Evolutionary conservation across 2,329 filamentous ascomycete genomes (phyloP), one percentile per base, ranked within the genome.

Genomic region (Nemania sp.): DNA sequence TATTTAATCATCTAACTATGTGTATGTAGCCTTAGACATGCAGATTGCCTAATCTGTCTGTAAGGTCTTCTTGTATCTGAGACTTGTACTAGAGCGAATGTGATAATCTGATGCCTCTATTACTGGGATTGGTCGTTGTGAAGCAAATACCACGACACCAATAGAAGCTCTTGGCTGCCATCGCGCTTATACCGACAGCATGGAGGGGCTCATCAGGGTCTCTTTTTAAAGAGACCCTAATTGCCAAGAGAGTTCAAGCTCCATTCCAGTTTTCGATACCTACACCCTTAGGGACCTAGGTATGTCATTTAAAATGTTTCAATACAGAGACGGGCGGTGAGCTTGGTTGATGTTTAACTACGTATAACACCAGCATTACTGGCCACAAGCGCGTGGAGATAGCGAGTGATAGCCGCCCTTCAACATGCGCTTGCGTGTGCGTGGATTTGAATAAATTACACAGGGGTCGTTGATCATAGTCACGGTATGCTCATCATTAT

Each of bases 161-260:
- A 45, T 47, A 20, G 45, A 26, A n/a, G 38, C 38, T 43, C 26
- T 45, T 47, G 35, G 49, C 32, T 43, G 15, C 13, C 35, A 10
- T 38, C 13, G 38, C 27, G 27, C 43, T 22, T 22, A 52, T 26
- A 27, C 15, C 20, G 29, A n/a, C n/a, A 15, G 7, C 26, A 60
- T 11, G 24, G 43, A 35, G 27, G 8, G 3, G n/a, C 26, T 58
- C 45, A 26, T 38, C 15, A 54, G 27, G 22, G 26, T 7, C 11
- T 35, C 51, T n/a, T 54, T 32, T 27, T 2, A 15, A n/a, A 18
- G 22, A 3, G 24, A 51, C n/a, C 7, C 20, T 54, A 18, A 22
- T 47, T 35, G 54, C 54, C 53, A 63, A 63, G 54, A 24, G 51
- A 45, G 20, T 26, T 26, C 15, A 43, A 54, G 27, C 22, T 22